Conservation (phyloP, 306 rosid genomes). For the Prunus mongolica region DNA sequence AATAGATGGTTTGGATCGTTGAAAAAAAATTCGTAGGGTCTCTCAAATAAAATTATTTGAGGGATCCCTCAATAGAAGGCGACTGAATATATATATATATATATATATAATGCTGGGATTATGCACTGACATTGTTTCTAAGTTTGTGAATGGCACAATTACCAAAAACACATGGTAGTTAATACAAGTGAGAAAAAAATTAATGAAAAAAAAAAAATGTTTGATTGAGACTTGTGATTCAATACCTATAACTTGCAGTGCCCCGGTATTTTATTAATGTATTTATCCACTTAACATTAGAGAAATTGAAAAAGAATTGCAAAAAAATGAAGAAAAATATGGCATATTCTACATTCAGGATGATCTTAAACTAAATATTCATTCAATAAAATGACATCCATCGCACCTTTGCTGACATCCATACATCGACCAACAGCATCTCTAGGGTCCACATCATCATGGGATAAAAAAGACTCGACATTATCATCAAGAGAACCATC, state of each 20-base stretch:
- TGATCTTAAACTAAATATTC: background rate
- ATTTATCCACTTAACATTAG: background rate
- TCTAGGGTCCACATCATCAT: conserved; percentile 91
- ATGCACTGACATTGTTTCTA: background rate
- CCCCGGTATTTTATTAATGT: background rate
- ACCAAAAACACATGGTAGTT: background rate
- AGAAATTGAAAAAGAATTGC: background rate
- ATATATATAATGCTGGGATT: background rate
- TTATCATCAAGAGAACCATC: conserved; percentile 96
- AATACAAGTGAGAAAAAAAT: background rate
- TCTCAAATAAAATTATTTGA: too few species aligned
- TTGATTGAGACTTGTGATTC: background rate
- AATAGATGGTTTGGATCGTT: too few species aligned
- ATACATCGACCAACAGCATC: conserved; percentile 89
- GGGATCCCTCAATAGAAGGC: too few species aligned
- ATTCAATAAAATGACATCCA: conserved; percentile 28
- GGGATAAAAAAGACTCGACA: conserved; percentile 97
- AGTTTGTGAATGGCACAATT: background rate
- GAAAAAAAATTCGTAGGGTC: too few species aligned
- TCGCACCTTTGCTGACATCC: conserved; percentile 97
- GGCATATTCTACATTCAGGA: background rate
- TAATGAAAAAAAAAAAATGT: background rate
- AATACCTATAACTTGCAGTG: background rate
- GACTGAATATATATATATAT: too few species aligned
- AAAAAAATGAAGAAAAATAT: conserved; percentile 9